phyloP scores from a whole-genome alignment of 495 filamentous ascomycete species.

The Xylaria venustula region DNA sequence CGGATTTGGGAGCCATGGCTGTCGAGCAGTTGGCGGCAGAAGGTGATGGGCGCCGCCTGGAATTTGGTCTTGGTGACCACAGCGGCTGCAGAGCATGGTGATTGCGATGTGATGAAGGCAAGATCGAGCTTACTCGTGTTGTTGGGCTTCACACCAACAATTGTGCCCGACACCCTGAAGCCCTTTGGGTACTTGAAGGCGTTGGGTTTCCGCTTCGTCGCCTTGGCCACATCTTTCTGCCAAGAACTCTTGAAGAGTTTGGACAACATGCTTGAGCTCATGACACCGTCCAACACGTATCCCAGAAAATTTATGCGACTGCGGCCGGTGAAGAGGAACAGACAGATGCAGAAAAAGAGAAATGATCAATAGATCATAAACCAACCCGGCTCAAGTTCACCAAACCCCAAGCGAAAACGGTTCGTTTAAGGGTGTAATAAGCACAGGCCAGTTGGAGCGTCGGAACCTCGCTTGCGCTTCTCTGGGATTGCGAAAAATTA shows the following conservation, averaged over 20 bases:
- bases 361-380: not conserved
- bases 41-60: conserved; percentile 90
- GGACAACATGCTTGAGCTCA: conserved; percentile 1
- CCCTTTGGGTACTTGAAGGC: conserved; percentile 85
- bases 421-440: not conserved
- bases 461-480: not conserved
- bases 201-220: conserved; percentile 8
- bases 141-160: conserved; percentile 89
- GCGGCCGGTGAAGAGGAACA: no score
- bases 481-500: not conserved
- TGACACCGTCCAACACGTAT: no score
- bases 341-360: not conserved
- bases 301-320: no score
- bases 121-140: conserved; percentile 90
- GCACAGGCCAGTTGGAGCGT: conserved; percentile 13
- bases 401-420: conserved; percentile 1
- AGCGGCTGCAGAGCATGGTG: conserved; percentile 85
- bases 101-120: conserved; percentile 81
- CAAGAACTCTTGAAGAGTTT: conserved; percentile 12
- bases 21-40: conserved; percentile 69
- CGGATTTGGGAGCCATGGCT: conserved; percentile 69
- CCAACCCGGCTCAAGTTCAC: not conserved
- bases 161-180: conserved; percentile 80
- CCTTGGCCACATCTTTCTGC: conserved; percentile 11
- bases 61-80: conserved; percentile 99